Evolutionary conservation across 306 rosid species (phyloP), one percentile per base, ranked within the genome.

Genomic region (Gillenia trifoliata): DNA sequence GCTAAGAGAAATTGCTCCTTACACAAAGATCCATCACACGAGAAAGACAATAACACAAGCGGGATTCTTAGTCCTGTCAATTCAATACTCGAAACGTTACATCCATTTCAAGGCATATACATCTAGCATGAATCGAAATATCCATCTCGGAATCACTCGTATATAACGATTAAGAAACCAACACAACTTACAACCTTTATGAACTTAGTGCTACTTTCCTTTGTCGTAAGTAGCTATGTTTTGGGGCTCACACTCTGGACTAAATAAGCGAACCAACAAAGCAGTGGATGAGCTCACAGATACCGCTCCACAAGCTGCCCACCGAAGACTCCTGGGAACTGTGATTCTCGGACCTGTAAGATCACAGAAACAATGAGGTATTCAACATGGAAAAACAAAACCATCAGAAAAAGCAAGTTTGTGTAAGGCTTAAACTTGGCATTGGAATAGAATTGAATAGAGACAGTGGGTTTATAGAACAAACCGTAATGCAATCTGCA

Each of bases 221-320:
- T 78, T 86, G 89, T 94, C 99, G 80, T 87, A 94, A 76, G 93
- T 93, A 81, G 93, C 97, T 72, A 92, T 92, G 64, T 94, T 94
- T 71, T 94, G 99, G 52, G 99, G 97, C 77, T 94, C 99, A 59
- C 99, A 94, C 82, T 94, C 96, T 10, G 99, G 96, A 71, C 99
- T 90, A 75, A 94, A 83, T 69, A 90, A 83, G 9, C 91, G 88
- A 26, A 94, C 99, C 82, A 94, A 82, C 84, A 94, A 85, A 81
- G 96, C 96, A 6, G 96, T 78, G 75, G 96, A 72, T 34, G 99
- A 83, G 81, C 99, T 84, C 8, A 80, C 79, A 22, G 93, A 79
- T 55, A 89, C 86, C 22, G 95, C 97, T 63, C 97, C 97, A 66
- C 97, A 87, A 22, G 95, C 91, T 15, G 88, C 97, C 97, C 97